Conservation (phyloP, 208 protist species). For the Leishmania turanica region DNA sequence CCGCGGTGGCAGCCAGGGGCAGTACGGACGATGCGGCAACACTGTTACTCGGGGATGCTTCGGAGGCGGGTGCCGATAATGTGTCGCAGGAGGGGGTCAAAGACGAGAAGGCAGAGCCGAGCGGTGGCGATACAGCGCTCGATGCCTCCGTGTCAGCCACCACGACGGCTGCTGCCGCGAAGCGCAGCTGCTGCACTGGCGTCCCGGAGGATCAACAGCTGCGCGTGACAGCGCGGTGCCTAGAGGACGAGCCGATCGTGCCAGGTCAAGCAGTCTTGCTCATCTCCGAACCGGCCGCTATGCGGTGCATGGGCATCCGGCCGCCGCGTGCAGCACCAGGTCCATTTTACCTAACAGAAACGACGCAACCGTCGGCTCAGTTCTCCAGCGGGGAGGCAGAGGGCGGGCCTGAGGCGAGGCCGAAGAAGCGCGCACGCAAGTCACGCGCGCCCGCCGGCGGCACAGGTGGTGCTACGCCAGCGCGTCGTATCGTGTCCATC, state of each 20-base stretch:
- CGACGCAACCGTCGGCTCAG: background rate
- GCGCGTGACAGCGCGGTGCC: slow-evolving; percentile 62
- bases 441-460: background rate
- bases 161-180: background rate
- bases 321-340: slow-evolving; percentile 36
- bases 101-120: background rate
- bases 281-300: slow-evolving; percentile 61
- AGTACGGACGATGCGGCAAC: background rate
- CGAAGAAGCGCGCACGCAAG: background rate
- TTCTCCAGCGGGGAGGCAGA: background rate
- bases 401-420: background rate
- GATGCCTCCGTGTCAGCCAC: background rate
- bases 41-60: background rate
- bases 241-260: slow-evolving; percentile 52
- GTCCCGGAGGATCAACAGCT: slow-evolving; percentile 14
- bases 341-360: slow-evolving; percentile 31
- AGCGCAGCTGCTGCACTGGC: background rate
- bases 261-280: slow-evolving; percentile 60
- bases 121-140: background rate
- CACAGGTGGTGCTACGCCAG: background rate
- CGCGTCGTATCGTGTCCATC: slow-evolving; percentile 23
- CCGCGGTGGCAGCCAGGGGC: slow-evolving; percentile 4
- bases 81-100: background rate
- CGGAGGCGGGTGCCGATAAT: background rate
- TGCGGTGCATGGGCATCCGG: slow-evolving; percentile 55